These are phyloP conservation scores for Lachancea thermotolerans DNA, from an alignment of 805 yeast species.

Conservation along the genomic window DNA sequence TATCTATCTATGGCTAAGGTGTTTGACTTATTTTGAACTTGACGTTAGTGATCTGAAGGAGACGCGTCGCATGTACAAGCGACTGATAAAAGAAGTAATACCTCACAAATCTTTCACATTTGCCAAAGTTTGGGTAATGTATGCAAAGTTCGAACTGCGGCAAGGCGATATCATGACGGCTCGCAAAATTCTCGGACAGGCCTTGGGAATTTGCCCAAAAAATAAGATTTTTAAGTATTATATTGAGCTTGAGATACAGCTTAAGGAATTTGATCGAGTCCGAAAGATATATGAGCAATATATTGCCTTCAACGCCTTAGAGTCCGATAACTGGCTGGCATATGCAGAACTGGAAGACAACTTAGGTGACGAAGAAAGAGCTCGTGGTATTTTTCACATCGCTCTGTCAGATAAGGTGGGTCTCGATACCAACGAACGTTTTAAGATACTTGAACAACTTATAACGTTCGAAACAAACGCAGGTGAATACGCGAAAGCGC, in stretches of 20 bases:
- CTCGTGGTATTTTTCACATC: slow-evolving; percentile 53
- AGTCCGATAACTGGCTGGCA: slow-evolving; percentile 43
- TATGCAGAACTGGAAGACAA: slow-evolving; percentile 64
- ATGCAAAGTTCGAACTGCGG: slow-evolving; percentile 68
- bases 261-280: slow-evolving; percentile 78
- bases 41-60: slow-evolving; percentile 34
- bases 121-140: slow-evolving; percentile 66
- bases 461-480: slow-evolving; percentile 59
- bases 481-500: slow-evolving; percentile 48
- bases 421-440: slow-evolving; percentile 11
- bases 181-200: slow-evolving; percentile 62
- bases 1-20: slow-evolving; percentile 62
- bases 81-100: slow-evolving; percentile 38
- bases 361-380: slow-evolving; percentile 63
- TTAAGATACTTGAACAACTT: slow-evolving; percentile 33
- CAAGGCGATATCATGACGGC: slow-evolving; percentile 45
- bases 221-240: slow-evolving; percentile 54
- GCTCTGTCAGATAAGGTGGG: slow-evolving; percentile 32
- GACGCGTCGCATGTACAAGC: slow-evolving; percentile 47
- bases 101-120: slow-evolving; percentile 62
- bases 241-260: slow-evolving; percentile 54
- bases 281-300: slow-evolving; percentile 64
- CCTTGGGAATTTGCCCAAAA: slow-evolving; percentile 64
- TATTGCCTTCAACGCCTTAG: slow-evolving; percentile 27
- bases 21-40: slow-evolving; percentile 57